Percentiles rank a stretch among this genome's conserved stretches.
phyloP scores from a whole-genome alignment of 805 yeast genomes.

The Candida montana region DNA sequence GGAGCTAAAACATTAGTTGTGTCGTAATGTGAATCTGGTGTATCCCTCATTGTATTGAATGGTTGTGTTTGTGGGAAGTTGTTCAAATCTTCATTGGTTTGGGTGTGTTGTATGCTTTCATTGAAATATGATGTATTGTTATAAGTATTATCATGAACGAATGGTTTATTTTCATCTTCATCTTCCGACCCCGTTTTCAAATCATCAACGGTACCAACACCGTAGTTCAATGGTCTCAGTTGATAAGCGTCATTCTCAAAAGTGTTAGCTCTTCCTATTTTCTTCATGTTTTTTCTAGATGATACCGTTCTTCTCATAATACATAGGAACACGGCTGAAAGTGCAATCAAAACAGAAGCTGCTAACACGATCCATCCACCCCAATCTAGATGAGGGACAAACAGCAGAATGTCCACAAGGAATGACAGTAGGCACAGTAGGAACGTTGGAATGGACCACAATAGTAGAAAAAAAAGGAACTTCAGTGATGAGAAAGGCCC shows the following conservation, averaged over 20 bases:
- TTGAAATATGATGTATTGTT: constrained; percentile 10
- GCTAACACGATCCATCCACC: constrained; percentile 81
- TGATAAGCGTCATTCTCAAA: constrained; percentile 19
- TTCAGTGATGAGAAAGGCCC: constrained; percentile 31
- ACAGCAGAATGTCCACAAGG: constrained; percentile 74
- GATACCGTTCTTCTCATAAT: constrained; percentile 64
- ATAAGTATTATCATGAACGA: constrained; percentile 13
- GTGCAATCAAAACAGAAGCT: constrained; percentile 59
- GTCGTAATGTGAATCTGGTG: constrained; percentile 7
- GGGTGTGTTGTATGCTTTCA: constrained; percentile 11
- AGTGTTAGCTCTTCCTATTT: constrained; percentile 7
- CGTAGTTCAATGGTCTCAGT: constrained; percentile 22
- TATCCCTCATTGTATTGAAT: constrained; percentile 18
- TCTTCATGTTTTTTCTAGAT: constrained; percentile 21
- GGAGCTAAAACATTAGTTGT: constrained; percentile 18
- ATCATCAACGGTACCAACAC: constrained; percentile 24
- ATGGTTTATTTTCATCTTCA: constrained; percentile 16
- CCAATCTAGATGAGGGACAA: constrained; percentile 71
- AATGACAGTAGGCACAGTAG: constrained; percentile 67
- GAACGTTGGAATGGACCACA: constrained; percentile 64
- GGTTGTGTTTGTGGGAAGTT: constrained; percentile 15
- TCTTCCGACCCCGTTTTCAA: constrained; percentile 15
- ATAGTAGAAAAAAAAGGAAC: constrained; percentile 45
- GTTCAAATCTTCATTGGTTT: constrained; percentile 15
- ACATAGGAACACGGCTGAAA: constrained; percentile 62